These are phyloP conservation scores for Didymella pomorum DNA, from an alignment of 2,329 filamentous ascomycete species.

Conservation along the genomic window DNA sequence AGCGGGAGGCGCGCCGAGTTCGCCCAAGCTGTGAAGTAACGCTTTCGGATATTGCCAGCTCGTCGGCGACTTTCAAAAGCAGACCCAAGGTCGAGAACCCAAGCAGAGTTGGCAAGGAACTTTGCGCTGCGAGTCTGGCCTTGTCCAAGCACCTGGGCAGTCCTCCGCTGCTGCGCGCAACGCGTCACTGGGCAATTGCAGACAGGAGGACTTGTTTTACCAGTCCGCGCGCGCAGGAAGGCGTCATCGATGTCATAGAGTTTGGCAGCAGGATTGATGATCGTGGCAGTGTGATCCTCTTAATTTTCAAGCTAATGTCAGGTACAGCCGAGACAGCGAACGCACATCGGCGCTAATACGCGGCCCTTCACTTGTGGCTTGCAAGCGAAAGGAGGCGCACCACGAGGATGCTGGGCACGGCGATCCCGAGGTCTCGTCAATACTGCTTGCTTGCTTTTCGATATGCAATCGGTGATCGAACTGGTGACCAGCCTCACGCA, in stretches of 20 bases:
- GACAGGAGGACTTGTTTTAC: not conserved
- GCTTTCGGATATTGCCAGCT: not conserved
- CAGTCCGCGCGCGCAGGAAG: not conserved
- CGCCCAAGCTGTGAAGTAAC: not conserved
- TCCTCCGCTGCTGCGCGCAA: not conserved
- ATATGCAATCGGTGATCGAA: not conserved
- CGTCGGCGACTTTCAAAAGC: slow-evolving; percentile 16
- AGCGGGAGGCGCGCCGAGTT: slow-evolving; percentile 4
- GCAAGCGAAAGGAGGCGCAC: slow-evolving; percentile 36
- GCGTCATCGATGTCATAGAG: slow-evolving; percentile 10
- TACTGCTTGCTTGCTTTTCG: slow-evolving; percentile 22
- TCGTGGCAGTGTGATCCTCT: not conserved
- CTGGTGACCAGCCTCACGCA: not conserved
- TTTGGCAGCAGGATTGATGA: slow-evolving; percentile 1
- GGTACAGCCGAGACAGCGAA: slow-evolving; percentile 22
- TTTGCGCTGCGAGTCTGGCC: slow-evolving; percentile 4
- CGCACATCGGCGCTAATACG: slow-evolving; percentile 22
- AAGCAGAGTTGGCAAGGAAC: slow-evolving; percentile 3
- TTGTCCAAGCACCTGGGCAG: not conserved
- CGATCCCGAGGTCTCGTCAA: slow-evolving; percentile 32
- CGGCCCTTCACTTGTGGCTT: slow-evolving; percentile 36
- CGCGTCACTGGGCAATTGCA: slow-evolving; percentile 1
- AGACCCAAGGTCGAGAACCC: slow-evolving; percentile 9
- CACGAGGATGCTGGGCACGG: slow-evolving; percentile 36
- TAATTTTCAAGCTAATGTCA: not conserved